These are phyloP conservation scores for Vigna unguiculata DNA, from an alignment of 306 rosid species.

Conservation along the genomic window DNA sequence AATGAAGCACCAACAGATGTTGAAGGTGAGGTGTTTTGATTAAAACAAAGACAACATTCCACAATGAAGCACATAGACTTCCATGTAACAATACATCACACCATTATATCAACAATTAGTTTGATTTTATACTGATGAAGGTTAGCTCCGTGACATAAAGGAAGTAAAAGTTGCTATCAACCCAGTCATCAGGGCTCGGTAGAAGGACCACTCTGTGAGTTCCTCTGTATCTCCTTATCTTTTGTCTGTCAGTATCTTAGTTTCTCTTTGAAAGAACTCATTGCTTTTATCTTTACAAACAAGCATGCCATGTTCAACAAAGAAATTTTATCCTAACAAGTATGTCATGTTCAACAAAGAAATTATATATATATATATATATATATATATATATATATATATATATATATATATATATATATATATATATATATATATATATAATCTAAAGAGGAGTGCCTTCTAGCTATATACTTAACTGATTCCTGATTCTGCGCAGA, in stretches of 20 bases:
- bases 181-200: background rate
- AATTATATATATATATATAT: too few species aligned
- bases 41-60: background rate
- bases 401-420: too few species aligned
- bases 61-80: background rate
- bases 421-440: too few species aligned
- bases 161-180: background rate
- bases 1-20: constrained; percentile 47
- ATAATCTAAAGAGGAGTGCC: too few species aligned
- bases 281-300: background rate
- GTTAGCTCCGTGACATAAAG: background rate
- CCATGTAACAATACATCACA: background rate
- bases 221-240: background rate
- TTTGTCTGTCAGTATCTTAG: background rate
- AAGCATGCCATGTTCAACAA: background rate
- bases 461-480: background rate
- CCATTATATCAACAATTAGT: background rate
- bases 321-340: background rate
- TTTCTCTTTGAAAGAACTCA: background rate
- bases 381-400: too few species aligned
- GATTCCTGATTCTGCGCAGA: constrained; percentile 18
- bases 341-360: too few species aligned
- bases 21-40: constrained; percentile 30
- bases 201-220: background rate
- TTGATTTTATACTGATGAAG: background rate